Evolutionary conservation across 2,329 filamentous ascomycete genomes (phyloP).

Genomic region (Chaetothyriales sp.): DNA sequence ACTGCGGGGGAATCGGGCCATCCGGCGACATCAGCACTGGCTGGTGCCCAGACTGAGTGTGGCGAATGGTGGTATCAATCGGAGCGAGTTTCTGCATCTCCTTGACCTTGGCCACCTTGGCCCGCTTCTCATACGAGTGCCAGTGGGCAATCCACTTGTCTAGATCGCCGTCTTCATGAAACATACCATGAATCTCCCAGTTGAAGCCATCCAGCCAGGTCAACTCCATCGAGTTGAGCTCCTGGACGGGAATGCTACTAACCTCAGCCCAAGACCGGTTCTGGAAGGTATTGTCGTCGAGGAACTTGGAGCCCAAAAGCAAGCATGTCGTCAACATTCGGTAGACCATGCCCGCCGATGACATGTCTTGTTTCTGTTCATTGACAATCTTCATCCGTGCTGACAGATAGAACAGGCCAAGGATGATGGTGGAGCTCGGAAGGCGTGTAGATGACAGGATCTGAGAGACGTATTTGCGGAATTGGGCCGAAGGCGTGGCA

Average conservation of each 20-base stretch:
- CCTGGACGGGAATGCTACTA: slow-evolving; percentile 68
- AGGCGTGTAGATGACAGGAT: slow-evolving; percentile 80
- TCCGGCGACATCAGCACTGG: slow-evolving; percentile 36
- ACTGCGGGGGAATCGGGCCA: slow-evolving; percentile 35
- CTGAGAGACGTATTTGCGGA: slow-evolving; percentile 82
- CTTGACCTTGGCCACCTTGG: slow-evolving; percentile 31
- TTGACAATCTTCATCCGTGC: slow-evolving; percentile 66
- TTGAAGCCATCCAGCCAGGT: slow-evolving; percentile 74
- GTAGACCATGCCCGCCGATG: slow-evolving; percentile 58
- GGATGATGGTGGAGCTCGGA: slow-evolving; percentile 76
- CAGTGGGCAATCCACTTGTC: slow-evolving; percentile 50
- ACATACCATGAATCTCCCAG: slow-evolving; percentile 73
- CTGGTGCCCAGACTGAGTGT: slow-evolving; percentile 32
- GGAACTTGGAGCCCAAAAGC: slow-evolving; percentile 82
- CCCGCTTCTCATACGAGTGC: slow-evolving; percentile 45
- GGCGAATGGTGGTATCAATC: slow-evolving; percentile 49
- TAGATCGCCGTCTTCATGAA: slow-evolving; percentile 55
- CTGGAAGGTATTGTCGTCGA: slow-evolving; percentile 95
- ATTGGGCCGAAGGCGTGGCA: slow-evolving; percentile 51
- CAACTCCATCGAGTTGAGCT: slow-evolving; percentile 72
- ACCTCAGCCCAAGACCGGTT: slow-evolving; percentile 95
- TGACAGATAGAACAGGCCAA: slow-evolving; percentile 79
- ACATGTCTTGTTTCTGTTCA: slow-evolving; percentile 37
- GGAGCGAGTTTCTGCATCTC: slow-evolving; percentile 40
- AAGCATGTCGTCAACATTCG: slow-evolving; percentile 73